Conservation (phyloP, 768 basidiomycete species). For the Kwoniella bestiolae region DNA sequence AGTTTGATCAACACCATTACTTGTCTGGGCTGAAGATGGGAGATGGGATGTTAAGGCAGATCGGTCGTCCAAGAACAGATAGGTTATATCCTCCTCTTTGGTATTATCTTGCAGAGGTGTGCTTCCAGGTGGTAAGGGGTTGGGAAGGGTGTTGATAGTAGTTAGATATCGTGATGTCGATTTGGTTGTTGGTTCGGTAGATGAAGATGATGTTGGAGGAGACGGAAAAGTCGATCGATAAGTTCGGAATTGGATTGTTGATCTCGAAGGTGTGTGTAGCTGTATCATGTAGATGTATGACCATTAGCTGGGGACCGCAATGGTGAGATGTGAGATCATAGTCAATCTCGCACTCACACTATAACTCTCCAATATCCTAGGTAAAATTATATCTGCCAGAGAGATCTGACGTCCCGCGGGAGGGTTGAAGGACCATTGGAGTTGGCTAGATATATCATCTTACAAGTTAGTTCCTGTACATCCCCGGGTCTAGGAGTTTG, state of each 20-base stretch:
- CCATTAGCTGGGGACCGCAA: not conserved
- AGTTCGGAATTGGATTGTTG: constrained; percentile 44
- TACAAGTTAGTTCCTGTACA: too few species aligned
- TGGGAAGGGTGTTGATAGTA: constrained; percentile 28
- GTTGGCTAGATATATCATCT: constrained; percentile 21
- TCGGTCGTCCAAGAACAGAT: constrained; percentile 43
- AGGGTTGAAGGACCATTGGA: constrained; percentile 41
- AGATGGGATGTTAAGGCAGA: not conserved
- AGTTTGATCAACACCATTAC: not conserved
- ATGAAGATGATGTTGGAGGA: not conserved
- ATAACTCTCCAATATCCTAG: constrained; percentile 44
- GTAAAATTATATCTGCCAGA: constrained; percentile 39
- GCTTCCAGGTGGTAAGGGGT: constrained; percentile 19
- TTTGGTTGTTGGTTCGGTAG: not conserved
- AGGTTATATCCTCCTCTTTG: constrained; percentile 38
- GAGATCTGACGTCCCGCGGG: constrained; percentile 26
- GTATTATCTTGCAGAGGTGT: not conserved
- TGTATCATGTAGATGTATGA: constrained; percentile 2
- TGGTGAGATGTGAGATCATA: not conserved
- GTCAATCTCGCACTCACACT: constrained; percentile 24
- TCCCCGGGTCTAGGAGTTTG: too few species aligned
- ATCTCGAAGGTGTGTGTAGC: constrained; percentile 34
- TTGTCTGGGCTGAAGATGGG: not conserved
- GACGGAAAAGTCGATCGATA: constrained; percentile 33
- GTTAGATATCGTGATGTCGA: constrained; percentile 24